These are phyloP conservation scores for Corchorus capsularis DNA, from an alignment of 345 rosid species.

Conservation along the genomic window DNA sequence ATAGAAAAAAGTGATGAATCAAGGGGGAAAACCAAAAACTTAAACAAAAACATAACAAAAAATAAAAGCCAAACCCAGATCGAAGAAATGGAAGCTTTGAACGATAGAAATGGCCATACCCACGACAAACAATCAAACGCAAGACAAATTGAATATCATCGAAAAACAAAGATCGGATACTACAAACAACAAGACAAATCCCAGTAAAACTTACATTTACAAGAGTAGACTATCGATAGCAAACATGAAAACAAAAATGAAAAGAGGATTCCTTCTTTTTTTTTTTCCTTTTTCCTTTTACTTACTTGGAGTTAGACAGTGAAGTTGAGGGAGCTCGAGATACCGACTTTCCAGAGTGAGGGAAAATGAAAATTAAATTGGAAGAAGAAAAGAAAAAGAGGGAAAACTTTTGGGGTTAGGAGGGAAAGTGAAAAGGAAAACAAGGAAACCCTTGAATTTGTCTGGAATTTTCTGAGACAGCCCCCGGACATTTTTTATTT, in stretches of 20 bases:
- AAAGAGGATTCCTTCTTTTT: background rate
- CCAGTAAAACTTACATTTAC: background rate
- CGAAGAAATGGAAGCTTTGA: background rate
- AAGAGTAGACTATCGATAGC: background rate
- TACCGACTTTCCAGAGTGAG: background rate
- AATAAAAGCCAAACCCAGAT: background rate
- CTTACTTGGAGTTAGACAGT: background rate
- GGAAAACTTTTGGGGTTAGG: background rate
- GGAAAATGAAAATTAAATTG: background rate
- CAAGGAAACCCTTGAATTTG: background rate
- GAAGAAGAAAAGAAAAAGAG: background rate
- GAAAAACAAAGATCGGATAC: background rate
- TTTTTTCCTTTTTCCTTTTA: no score
- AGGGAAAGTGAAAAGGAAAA: background rate
- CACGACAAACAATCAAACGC: conserved; percentile 10
- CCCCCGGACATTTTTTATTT: background rate
- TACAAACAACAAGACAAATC: background rate
- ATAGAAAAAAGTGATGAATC: background rate
- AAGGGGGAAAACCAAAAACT: background rate
- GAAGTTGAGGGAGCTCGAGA: background rate
- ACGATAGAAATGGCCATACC: background rate
- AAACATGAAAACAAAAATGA: background rate
- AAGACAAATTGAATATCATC: background rate
- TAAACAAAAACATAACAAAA: background rate
- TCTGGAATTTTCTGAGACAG: background rate